Conservation (phyloP, 1,139 yeast species). For the Yamadazyma conglobata region DNA sequence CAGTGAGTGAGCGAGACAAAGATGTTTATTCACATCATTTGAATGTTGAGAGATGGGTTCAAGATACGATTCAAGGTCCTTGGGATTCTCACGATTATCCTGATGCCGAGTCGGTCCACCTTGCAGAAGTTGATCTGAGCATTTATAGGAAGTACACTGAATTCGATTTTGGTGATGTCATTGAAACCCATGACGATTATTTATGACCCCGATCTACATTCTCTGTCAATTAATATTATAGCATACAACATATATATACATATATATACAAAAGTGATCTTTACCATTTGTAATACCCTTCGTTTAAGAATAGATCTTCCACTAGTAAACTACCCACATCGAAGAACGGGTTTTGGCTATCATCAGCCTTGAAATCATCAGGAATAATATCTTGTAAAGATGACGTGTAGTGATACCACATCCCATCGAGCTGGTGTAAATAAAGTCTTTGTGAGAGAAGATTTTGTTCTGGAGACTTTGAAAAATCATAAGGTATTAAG, state of each 20-base stretch:
- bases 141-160: conserved; percentile 2
- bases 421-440: conserved; percentile 12
- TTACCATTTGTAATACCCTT: conserved; percentile 7
- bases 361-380: conserved; percentile 4
- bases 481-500: conserved; percentile 11
- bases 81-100: not conserved
- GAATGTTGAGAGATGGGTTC: conserved; percentile 8
- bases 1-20: conserved; percentile 11
- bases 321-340: no score
- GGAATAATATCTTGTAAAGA: conserved; percentile 7
- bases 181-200: no score
- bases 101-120: no score
- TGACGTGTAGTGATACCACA: conserved; percentile 8
- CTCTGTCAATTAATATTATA: no score
- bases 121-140: no score
- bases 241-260: no score
- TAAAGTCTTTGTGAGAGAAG: conserved; percentile 12
- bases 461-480: conserved; percentile 10
- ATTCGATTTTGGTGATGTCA: conserved; percentile 1
- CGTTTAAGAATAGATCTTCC: conserved; percentile 9
- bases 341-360: no score
- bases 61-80: not conserved
- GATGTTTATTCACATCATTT: conserved; percentile 11
- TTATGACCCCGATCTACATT: no score
- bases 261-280: conserved; percentile 1